Base-by-base conservation (phyloP, 2,329 filamentous ascomycete genomes). In the Aspergillus viridinutans region DNA sequence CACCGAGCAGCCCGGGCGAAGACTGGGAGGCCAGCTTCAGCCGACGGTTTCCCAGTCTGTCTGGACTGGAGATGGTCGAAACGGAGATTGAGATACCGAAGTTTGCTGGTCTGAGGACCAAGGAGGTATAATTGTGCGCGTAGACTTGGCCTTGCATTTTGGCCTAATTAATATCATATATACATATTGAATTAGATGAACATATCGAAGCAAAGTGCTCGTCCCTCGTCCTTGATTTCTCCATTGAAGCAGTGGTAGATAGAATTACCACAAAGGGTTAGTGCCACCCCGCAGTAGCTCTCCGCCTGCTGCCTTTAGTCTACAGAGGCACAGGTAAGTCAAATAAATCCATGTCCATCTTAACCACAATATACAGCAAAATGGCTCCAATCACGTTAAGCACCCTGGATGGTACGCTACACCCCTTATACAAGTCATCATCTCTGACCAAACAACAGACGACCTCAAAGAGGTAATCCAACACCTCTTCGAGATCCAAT, bases 1-100 rank as follows among this genome's bases (percentile, higher is more conserved):
- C 64, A 23, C 65, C 63, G 20, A 53, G 67, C 43, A 72, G 61
- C 40, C 58, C 67, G 0, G 63, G 65, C 49, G 89, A 92, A 74
- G 84, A 86, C 56, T 84, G 82, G 80, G 84, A 87, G 60, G 75
- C 76, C 23, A 83, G 90, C 69, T 97, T 97, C 71, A 88, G 87
- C 59, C 92, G 92, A 74, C 81, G 91, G 57, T 97, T 92, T 74
- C 93, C 93, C 0, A 95, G 89, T 70, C 77, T 97, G 57, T 87
- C 86, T 55, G 84, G 90, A 9, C 84, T 97, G 64, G 92, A 97
- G 77, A 90, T 93, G 86, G 88, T 91, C n/a, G 90, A 94, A 76
- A 84, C 86, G 58, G 88, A 84, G 64, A 80, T 81, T 51, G 75
- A 76, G 58, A 61, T 73, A 50, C 71, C 69, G 49, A 74, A 72